Evolutionary conservation across 163 green algal genomes (phyloP).

Genomic region (Chlorella variabilis): DNA sequence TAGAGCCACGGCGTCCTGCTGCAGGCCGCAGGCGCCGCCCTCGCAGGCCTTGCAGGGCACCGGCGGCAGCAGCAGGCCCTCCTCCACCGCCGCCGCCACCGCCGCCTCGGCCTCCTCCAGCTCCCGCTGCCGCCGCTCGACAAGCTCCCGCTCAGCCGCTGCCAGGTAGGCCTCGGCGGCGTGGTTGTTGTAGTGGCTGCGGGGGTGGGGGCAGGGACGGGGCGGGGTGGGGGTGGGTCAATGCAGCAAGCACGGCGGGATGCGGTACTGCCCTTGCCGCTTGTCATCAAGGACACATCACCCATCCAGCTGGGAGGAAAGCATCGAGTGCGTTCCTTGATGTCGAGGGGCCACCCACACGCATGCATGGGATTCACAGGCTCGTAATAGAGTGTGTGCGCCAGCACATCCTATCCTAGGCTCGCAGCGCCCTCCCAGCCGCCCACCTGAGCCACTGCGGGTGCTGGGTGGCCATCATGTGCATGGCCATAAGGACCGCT

Average conservation of each 20-base stretch:
- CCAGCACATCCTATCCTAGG: no score
- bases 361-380: no score
- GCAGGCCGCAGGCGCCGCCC: constrained; percentile 10
- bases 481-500: constrained; percentile 23
- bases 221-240: not conserved
- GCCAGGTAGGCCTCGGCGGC: not conserved
- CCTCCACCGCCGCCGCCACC: constrained; percentile 21
- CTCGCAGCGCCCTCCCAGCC: no score
- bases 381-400: no score
- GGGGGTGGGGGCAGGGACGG: not conserved
- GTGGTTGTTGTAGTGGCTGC: constrained; percentile 21
- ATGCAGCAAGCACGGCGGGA: no score
- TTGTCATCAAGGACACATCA: no score
- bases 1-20: not conserved
- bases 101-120: constrained; percentile 4
- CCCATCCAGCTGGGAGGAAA: no score
- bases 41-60: constrained; percentile 30
- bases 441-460: not conserved
- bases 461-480: constrained; percentile 18
- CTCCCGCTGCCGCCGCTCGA: not conserved
- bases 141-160: not conserved
- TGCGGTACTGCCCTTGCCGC: no score
- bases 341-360: no score
- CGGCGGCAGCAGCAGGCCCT: constrained; percentile 27
- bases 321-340: no score